Evolutionary conservation across 306 rosid species (phyloP).

Genomic region (Benincasa hispida): DNA sequence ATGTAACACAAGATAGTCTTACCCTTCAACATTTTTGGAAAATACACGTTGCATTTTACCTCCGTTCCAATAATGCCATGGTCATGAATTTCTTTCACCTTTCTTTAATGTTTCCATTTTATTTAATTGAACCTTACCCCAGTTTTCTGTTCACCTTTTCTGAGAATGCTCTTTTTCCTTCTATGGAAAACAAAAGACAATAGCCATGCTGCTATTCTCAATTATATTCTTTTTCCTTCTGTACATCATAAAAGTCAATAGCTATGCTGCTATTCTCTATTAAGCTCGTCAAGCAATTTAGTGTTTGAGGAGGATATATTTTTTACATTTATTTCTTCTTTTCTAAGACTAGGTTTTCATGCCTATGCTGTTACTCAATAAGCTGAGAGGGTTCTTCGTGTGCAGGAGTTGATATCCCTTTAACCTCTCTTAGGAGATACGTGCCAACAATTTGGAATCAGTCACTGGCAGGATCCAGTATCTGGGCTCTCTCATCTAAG

Average conservation of each 20-base stretch:
- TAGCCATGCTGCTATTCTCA: background rate
- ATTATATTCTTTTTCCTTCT: background rate
- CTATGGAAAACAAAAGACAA: background rate
- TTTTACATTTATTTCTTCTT: background rate
- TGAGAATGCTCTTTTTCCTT: background rate
- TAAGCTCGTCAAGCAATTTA: background rate
- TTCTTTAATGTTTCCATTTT: background rate
- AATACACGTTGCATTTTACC: background rate
- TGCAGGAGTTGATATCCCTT: constrained; percentile 65
- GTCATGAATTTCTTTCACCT: background rate
- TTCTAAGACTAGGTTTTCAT: background rate
- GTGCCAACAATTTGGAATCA: constrained; percentile 62
- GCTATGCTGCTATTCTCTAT: background rate
- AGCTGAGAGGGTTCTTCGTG: constrained; percentile 9
- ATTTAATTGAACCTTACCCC: background rate
- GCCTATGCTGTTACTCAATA: background rate
- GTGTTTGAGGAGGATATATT: background rate
- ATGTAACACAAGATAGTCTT: background rate
- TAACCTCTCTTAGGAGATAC: constrained; percentile 54
- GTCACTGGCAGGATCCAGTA: constrained; percentile 59
- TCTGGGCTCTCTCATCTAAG: constrained; percentile 63
- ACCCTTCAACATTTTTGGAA: background rate
- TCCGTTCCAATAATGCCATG: background rate
- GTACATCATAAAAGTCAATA: background rate
- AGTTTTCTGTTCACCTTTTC: background rate